Base-by-base conservation (phyloP, 495 filamentous ascomycete genomes). In the Bacidia gigantensis region DNA sequence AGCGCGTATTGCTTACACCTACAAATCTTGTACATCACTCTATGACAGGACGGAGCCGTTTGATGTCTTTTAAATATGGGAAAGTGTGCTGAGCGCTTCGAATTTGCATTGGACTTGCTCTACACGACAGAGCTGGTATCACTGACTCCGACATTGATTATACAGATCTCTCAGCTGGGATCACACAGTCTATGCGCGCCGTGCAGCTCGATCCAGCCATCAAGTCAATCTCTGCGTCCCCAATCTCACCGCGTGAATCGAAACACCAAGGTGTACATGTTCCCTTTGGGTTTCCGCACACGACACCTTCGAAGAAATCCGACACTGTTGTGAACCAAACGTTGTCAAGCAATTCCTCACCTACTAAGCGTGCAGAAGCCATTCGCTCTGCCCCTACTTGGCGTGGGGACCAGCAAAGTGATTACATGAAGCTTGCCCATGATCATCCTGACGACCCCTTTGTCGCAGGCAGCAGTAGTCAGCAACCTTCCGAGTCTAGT, bases 371-470 rank as follows among this genome's bases (percentile, higher is more conserved):
- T 46, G 41, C 41, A 20, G 46, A 53, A 29, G 43, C 26, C 12
- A 46, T 56, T 42, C 55, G 41, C 0, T 29, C 20, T 14, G 47
- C 49, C 29, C 45, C 56, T 29, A 51, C 12, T 40, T 58, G 58
- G 57, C 57, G 54, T 32, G 49, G 49, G 26, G 41, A 49, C 47
- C 41, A n/a, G 10, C 14, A 46, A 14, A 38, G 25, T n/a, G 24
- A 40, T 11, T 54, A 54, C 18, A 46, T 43, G 12, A 43, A 45
- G 14, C 39, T 40, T 14, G 39, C 44, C 23, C 43, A 38, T 3
- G 42, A n/a, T 39, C 46, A 56, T 14, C 23, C 35, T 21, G 54
- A 59, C 10, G 60, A 62, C 25, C 57, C 57, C 21, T 62, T 62
- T 23, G 38, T 57, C 14, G 46, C 57, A 24, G 41, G 10, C 17